Percentiles rank a stretch among this genome's conserved stretches.
phyloP scores from a whole-genome alignment of 129 eudicot genomes.

The Chrysanthemum makinoi region DNA sequence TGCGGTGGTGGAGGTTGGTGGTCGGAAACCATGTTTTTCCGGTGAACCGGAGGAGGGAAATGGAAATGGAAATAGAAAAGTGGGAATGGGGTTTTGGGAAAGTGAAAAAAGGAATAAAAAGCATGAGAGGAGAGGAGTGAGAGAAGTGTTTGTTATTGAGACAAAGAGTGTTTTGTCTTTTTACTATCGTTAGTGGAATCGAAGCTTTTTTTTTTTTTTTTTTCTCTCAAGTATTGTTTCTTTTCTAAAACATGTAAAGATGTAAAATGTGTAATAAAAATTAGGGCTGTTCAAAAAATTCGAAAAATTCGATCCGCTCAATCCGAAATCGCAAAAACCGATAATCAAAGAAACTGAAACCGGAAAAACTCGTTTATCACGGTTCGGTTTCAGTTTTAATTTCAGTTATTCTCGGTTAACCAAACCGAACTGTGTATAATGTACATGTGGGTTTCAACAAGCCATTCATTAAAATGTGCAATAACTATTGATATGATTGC shows the following conservation, averaged over 20 bases:
- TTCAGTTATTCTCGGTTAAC: too few species aligned
- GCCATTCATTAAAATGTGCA: too few species aligned
- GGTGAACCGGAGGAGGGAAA: not conserved
- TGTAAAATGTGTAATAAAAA: not conserved
- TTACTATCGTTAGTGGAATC: constrained; percentile 33
- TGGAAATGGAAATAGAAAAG: not conserved
- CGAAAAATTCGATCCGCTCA: too few species aligned
- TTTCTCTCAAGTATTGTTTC: too few species aligned
- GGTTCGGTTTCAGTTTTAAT: too few species aligned
- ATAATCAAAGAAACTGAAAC: too few species aligned
- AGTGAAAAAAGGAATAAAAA: constrained; percentile 28
- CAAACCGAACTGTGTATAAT: too few species aligned
- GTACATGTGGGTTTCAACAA: too few species aligned
- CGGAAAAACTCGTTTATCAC: too few species aligned
- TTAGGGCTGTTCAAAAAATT: too few species aligned
- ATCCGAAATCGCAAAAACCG: too few species aligned
- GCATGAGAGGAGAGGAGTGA: constrained; percentile 23
- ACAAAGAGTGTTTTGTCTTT: constrained; percentile 40
- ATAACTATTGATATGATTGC: too few species aligned
- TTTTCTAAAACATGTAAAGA: not conserved
- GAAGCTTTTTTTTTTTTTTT: constrained; percentile 13
- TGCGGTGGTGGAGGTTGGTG: constrained; percentile 35
- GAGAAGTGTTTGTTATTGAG: constrained; percentile 23
- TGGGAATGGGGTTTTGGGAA: constrained; percentile 23
- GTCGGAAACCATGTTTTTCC: constrained; percentile 26